phyloP scores from a whole-genome alignment of 2,329 filamentous ascomycete genomes.

The Hypoxylon sp. region DNA sequence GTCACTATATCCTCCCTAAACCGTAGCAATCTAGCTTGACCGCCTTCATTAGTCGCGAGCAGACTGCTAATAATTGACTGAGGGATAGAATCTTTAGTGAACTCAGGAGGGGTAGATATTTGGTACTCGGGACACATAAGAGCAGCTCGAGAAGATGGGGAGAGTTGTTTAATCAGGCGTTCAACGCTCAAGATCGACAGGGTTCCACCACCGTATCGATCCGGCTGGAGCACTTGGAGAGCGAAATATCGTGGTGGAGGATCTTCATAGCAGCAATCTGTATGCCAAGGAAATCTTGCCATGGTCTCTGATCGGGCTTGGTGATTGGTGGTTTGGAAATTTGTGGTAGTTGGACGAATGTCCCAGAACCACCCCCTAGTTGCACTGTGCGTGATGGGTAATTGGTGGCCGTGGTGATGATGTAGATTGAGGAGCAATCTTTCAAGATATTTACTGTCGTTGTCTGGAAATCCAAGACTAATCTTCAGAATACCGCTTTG shows the following conservation, averaged over 20 bases:
- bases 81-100: not conserved
- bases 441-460: not conserved
- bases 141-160: not conserved
- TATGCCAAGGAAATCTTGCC: conserved; percentile 10
- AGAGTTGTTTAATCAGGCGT: not conserved
- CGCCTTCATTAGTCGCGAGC: not conserved
- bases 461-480: not conserved
- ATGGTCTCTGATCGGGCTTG: conserved; percentile 13
- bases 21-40: not conserved
- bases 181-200: conserved; percentile 11
- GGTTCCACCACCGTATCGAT: conserved; percentile 4
- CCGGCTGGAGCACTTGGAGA: conserved; percentile 2
- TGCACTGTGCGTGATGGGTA: conserved; percentile 9
- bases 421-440: not conserved
- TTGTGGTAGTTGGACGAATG: not conserved
- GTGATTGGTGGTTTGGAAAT: not conserved
- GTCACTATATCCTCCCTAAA: conserved; percentile 9
- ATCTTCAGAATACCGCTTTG: conserved; percentile 7
- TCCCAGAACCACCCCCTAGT: conserved; percentile 14
- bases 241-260: conserved; percentile 11
- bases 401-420: not conserved
- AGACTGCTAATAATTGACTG: not conserved
- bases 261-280: conserved; percentile 9
- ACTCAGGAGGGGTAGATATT: conserved; percentile 5
- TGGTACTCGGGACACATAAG: conserved; percentile 1